Percentiles rank a stretch among this genome's conserved stretches.
These are phyloP conservation scores for Fragaria ananassa DNA, from an alignment of 306 rosid genomes.

Conservation along the genomic window DNA sequence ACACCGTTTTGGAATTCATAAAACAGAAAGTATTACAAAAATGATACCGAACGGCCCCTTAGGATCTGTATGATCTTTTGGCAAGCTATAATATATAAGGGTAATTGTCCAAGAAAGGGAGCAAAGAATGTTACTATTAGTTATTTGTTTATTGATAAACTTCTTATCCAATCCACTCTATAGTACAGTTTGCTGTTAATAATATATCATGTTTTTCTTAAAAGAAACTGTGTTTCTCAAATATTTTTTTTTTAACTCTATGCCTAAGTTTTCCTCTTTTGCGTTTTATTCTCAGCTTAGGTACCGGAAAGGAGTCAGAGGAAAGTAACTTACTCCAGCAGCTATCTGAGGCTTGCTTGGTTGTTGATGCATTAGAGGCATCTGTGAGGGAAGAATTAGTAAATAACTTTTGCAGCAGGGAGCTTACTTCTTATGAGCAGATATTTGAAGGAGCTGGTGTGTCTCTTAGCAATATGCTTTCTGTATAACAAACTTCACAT, in stretches of 20 bases:
- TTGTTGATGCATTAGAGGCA: slow-evolving; percentile 95
- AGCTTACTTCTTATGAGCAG: slow-evolving; percentile 94
- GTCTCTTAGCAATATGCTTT: slow-evolving; percentile 29
- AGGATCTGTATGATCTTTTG: background rate
- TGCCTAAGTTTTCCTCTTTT: slow-evolving; percentile 27
- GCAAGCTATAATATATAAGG: background rate
- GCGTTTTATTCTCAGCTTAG: slow-evolving; percentile 75
- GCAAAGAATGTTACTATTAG: background rate
- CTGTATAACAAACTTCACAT: slow-evolving; percentile 13
- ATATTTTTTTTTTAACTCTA: background rate
- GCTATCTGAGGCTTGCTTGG: slow-evolving; percentile 95
- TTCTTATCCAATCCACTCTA: background rate
- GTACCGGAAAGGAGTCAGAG: slow-evolving; percentile 97
- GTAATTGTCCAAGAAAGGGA: background rate
- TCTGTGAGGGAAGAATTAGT: slow-evolving; percentile 98
- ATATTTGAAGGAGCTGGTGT: slow-evolving; percentile 99
- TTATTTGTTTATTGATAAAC: background rate
- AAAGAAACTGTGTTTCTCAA: background rate
- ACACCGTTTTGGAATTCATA: no score
- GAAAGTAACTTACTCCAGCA: slow-evolving; percentile 85
- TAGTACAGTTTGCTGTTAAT: background rate
- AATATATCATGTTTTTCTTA: background rate
- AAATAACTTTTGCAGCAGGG: slow-evolving; percentile 89
- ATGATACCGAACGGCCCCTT: background rate
- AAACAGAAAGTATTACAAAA: no score